Evolutionary conservation across 805 yeast species (phyloP).

Genomic region (Wickerhamiella siamensis): DNA sequence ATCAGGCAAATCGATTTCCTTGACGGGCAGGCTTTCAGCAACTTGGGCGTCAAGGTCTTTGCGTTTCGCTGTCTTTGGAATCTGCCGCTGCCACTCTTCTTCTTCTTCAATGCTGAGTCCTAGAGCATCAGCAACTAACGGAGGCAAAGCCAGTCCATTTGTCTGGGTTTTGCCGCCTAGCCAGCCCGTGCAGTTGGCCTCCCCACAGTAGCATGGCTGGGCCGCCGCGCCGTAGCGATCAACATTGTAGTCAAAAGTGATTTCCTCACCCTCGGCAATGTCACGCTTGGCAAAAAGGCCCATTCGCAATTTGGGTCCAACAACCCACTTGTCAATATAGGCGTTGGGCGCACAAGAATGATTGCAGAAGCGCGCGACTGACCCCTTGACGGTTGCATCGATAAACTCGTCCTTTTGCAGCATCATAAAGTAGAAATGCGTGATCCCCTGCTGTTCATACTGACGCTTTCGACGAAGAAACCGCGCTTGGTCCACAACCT

Average conservation of each 20-base stretch:
- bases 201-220: conserved; percentile 91
- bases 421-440: conserved; percentile 94
- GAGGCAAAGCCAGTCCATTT: conserved; percentile 77
- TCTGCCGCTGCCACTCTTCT: conserved; percentile 28
- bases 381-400: conserved; percentile 85
- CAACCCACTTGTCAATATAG: conserved; percentile 94
- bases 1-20: conserved; percentile 39
- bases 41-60: conserved; percentile 28
- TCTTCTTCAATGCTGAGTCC: conserved; percentile 58
- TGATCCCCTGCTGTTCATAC: conserved; percentile 43
- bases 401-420: conserved; percentile 82
- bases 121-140: conserved; percentile 68
- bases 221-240: conserved; percentile 93
- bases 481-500: conserved; percentile 68
- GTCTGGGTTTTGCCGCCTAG: conserved; percentile 97
- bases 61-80: conserved; percentile 27
- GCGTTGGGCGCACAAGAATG: conserved; percentile 95
- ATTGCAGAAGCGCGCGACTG: conserved; percentile 81
- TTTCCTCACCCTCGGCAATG: conserved; percentile 68
- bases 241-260: conserved; percentile 85
- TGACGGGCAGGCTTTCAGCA: conserved; percentile 44
- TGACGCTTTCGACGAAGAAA: conserved; percentile 61
- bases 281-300: conserved; percentile 80
- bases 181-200: conserved; percentile 78
- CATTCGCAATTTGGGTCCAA: conserved; percentile 78